These are phyloP conservation scores for Trypanosomatidae sp. DNA, from an alignment of 208 protist species.

Conservation along the genomic window DNA sequence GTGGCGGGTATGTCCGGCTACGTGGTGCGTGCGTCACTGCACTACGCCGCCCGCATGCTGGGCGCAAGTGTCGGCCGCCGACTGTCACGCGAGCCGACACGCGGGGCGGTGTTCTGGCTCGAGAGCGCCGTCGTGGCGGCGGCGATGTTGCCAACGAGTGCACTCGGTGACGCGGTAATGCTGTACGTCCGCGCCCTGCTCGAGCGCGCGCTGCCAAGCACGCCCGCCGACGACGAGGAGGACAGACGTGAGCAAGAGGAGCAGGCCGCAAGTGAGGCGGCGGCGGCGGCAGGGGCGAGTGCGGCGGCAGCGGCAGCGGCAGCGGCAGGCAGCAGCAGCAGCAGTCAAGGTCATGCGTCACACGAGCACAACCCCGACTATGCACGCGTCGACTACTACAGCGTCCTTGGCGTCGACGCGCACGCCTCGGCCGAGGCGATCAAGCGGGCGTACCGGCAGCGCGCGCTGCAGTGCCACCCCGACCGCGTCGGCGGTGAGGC, in stretches of 20 bases:
- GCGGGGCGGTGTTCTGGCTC: constrained; percentile 34
- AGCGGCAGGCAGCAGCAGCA: neutral
- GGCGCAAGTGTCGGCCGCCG: constrained; percentile 16
- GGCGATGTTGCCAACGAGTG: constrained; percentile 11
- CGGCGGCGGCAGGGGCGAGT: neutral
- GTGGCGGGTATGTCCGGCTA: constrained; percentile 2
- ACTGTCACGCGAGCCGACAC: constrained; percentile 8
- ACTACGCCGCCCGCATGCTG: constrained; percentile 11
- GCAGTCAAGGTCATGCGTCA: neutral
- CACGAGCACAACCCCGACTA: neutral
- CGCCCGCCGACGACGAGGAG: constrained; percentile 30
- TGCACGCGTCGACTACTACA: constrained; percentile 20
- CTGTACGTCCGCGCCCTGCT: constrained; percentile 6
- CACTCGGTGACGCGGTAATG: constrained; percentile 1
- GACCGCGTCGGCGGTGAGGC: constrained; percentile 27
- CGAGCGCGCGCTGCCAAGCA: constrained; percentile 23
- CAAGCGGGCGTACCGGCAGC: constrained; percentile 43
- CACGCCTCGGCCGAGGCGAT: constrained; percentile 39
- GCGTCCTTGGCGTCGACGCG: constrained; percentile 32
- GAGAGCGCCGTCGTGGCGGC: constrained; percentile 19
- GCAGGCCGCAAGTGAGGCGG: neutral
- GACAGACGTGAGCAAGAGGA: constrained; percentile 18
- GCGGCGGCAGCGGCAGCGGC: neutral
- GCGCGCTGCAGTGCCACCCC: constrained; percentile 53
- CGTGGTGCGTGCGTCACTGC: constrained; percentile 10